Percentiles rank a stretch among this genome's conserved stretches.
These are phyloP conservation scores for Pleurostoma richardsiae DNA, from an alignment of 2,329 filamentous ascomycete species.

Conservation along the genomic window DNA sequence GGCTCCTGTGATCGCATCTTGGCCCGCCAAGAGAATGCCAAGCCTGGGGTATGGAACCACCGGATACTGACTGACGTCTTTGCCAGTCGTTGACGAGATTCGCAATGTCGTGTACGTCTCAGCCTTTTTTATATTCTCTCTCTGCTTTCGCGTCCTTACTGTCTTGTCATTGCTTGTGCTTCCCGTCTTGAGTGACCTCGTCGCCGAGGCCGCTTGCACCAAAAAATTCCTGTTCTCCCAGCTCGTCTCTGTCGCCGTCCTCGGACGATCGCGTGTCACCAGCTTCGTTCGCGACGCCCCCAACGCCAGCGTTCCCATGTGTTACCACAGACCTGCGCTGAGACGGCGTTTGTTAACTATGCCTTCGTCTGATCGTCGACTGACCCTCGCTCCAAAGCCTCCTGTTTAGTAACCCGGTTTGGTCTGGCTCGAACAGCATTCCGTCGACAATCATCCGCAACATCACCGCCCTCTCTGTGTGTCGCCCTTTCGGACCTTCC, in stretches of 20 bases:
- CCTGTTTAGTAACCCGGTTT: conserved; percentile 56
- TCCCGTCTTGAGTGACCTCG: too few relatives aligned
- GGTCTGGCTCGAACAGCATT: conserved; percentile 41
- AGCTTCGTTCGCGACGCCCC: background rate
- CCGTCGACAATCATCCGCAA: conserved; percentile 52
- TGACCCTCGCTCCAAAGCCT: conserved; percentile 31
- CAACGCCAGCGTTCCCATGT: background rate
- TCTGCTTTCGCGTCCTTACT: too few relatives aligned
- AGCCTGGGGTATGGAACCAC: background rate
- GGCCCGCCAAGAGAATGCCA: conserved; percentile 2
- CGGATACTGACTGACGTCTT: conserved; percentile 24
- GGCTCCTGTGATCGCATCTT: conserved; percentile 8
- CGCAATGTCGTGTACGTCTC: conserved; percentile 44
- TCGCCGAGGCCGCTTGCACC: background rate
- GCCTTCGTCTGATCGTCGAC: conserved; percentile 10
- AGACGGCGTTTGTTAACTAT: background rate
- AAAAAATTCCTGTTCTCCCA: background rate
- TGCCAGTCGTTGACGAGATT: conserved; percentile 39
- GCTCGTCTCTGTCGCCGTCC: background rate
- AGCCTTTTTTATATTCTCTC: conserved; percentile 9
- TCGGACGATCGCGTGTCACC: background rate
- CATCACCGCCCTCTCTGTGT: conserved; percentile 50
- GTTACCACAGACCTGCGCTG: background rate
- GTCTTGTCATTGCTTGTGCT: too few relatives aligned
- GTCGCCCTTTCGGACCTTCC: conserved; percentile 17